Conservation (phyloP, 2,329 filamentous ascomycete species). For the Venturia asperata region DNA sequence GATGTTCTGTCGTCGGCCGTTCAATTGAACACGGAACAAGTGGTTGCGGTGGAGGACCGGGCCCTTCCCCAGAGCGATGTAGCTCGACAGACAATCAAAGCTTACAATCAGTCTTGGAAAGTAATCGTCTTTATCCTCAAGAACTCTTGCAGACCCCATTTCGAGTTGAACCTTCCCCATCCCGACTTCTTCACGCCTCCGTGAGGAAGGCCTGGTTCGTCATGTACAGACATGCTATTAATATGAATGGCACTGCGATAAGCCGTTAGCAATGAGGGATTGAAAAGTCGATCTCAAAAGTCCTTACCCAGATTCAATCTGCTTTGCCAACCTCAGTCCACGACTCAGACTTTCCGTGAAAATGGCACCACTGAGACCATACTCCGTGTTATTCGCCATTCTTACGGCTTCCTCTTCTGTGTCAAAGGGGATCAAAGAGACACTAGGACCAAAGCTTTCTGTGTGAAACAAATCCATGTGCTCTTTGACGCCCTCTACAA, state of each 20-base stretch:
- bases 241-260: slow-evolving; percentile 41
- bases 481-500: slow-evolving; percentile 30
- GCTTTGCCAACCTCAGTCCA: slow-evolving; percentile 22
- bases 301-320: slow-evolving; percentile 22
- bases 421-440: slow-evolving; percentile 31
- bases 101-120: slow-evolving; percentile 25
- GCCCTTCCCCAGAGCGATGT: background rate
- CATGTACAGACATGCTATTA: slow-evolving; percentile 46
- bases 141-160: slow-evolving; percentile 43
- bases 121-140: slow-evolving; percentile 38
- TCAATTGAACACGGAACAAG: background rate
- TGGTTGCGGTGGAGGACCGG: background rate
- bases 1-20: background rate
- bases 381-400: slow-evolving; percentile 34
- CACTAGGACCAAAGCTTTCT: slow-evolving; percentile 35
- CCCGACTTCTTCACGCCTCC: slow-evolving; percentile 45
- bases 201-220: slow-evolving; percentile 42
- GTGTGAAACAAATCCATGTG: slow-evolving; percentile 31
- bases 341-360: slow-evolving; percentile 35
- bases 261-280: background rate
- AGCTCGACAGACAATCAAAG: background rate
- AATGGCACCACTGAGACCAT: slow-evolving; percentile 33
- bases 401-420: slow-evolving; percentile 35
- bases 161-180: slow-evolving; percentile 42
- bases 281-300: background rate